Conservation (phyloP, 352 stramenopile genomes). For the Pythium aquatile region DNA sequence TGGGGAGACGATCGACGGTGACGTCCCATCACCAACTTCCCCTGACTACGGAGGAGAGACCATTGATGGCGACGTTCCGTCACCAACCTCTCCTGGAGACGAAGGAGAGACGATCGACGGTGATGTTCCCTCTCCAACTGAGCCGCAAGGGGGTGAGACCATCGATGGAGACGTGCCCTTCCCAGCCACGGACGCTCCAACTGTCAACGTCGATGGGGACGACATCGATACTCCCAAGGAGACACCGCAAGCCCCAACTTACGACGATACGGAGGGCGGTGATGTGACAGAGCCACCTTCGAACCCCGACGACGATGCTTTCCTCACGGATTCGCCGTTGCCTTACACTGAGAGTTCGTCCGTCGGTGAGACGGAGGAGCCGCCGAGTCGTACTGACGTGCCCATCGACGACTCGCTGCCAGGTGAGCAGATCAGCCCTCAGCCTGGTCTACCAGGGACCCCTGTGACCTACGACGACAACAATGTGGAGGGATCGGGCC, state of each 20-base stretch:
- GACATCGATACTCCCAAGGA: neutral
- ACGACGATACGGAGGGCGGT: neutral
- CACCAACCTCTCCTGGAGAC: neutral
- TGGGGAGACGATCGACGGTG: neutral
- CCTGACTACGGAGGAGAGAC: neutral
- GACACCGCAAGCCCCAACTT: neutral
- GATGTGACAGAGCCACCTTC: neutral
- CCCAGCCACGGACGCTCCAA: neutral
- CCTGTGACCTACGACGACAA: neutral
- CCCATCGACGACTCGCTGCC: neutral
- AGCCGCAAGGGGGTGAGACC: neutral
- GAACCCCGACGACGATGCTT: neutral
- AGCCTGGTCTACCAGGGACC: neutral
- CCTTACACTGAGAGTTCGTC: neutral
- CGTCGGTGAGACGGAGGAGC: neutral
- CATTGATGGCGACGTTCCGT: neutral
- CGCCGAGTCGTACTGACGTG: neutral
- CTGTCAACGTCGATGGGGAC: neutral
- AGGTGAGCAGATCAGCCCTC: slow-evolving; percentile 3
- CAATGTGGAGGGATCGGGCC: neutral
- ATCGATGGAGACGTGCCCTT: slow-evolving; percentile 3
- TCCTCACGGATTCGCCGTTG: neutral
- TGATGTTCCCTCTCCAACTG: neutral
- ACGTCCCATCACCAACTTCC: neutral
- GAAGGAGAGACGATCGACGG: neutral